Percentiles rank a stretch among this genome's conserved stretches.
Evolutionary conservation across 139 green algal genomes (phyloP).

Genomic region (Closterium sp.): DNA sequence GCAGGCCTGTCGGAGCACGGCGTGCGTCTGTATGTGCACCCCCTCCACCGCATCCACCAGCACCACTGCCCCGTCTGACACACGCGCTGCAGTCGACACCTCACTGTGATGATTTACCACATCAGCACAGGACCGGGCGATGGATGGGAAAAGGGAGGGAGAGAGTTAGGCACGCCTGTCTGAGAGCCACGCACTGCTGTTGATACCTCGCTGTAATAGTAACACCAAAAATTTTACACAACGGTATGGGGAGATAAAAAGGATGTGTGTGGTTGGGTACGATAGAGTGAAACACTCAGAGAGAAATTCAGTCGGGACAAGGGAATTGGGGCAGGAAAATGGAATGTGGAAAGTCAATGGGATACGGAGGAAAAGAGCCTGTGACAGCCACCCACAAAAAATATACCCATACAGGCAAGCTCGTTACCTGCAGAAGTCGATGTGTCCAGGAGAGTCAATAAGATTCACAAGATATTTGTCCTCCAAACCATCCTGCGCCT

Average conservation of each 20-base stretch:
- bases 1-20: slow-evolving; percentile 86
- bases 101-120: too few species aligned
- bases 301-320: too few species aligned
- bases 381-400: too few species aligned
- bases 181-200: not conserved
- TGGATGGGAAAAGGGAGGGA: not conserved
- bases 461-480: slow-evolving; percentile 86
- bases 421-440: slow-evolving; percentile 92
- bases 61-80: slow-evolving; percentile 91
- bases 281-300: too few species aligned
- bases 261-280: too few species aligned
- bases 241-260: too few species aligned
- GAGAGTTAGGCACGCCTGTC: not conserved
- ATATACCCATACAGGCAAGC: not conserved
- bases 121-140: not conserved
- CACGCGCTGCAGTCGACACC: slow-evolving; percentile 86
- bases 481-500: not conserved
- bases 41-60: slow-evolving; percentile 96
- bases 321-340: too few species aligned
- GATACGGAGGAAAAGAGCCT: too few species aligned
- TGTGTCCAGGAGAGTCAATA: slow-evolving; percentile 96
- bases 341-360: too few species aligned
- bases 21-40: slow-evolving; percentile 98
- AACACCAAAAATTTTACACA: too few species aligned
- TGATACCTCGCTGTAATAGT: not conserved